Evolutionary conservation across 306 rosid genomes (phyloP).

Genomic region (Luffa aegyptiaca): DNA sequence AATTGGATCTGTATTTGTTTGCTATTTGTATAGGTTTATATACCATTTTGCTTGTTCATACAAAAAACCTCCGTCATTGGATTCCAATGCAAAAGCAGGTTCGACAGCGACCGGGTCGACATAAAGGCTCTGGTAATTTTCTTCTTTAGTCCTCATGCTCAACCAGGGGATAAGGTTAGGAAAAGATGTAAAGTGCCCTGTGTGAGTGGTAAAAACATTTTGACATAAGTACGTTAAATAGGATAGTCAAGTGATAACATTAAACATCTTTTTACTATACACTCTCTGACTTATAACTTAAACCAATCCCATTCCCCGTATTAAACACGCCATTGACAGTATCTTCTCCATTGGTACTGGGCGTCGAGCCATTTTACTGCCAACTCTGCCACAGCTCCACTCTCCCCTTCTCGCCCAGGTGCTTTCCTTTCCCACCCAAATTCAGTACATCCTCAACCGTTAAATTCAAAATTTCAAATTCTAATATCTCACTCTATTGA

Average conservation of each 20-base stretch:
- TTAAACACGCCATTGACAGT: constrained; percentile 6
- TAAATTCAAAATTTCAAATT: constrained; percentile 15
- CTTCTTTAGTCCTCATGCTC: neutral
- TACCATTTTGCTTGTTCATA: neutral
- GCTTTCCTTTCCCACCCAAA: constrained; percentile 3
- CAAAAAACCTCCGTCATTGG: neutral
- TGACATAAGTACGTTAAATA: neutral
- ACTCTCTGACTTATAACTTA: neutral
- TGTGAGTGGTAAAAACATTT: neutral
- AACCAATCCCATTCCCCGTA: constrained; percentile 2
- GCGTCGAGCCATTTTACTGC: constrained; percentile 10
- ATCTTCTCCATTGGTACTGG: constrained; percentile 4
- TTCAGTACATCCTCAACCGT: neutral
- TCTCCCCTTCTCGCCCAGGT: neutral
- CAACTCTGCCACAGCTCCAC: constrained; percentile 4
- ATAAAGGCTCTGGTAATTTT: neutral
- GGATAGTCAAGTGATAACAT: neutral
- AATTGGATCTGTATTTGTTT: neutral
- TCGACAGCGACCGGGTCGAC: neutral
- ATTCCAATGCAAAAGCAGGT: neutral
- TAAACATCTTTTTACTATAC: neutral
- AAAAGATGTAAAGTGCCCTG: neutral
- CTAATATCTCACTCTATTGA: neutral
- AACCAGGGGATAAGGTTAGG: neutral
- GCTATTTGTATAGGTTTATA: neutral